These are phyloP conservation scores for Talaromyces proteolyticus DNA, from an alignment of 495 filamentous ascomycete genomes.

Conservation along the genomic window DNA sequence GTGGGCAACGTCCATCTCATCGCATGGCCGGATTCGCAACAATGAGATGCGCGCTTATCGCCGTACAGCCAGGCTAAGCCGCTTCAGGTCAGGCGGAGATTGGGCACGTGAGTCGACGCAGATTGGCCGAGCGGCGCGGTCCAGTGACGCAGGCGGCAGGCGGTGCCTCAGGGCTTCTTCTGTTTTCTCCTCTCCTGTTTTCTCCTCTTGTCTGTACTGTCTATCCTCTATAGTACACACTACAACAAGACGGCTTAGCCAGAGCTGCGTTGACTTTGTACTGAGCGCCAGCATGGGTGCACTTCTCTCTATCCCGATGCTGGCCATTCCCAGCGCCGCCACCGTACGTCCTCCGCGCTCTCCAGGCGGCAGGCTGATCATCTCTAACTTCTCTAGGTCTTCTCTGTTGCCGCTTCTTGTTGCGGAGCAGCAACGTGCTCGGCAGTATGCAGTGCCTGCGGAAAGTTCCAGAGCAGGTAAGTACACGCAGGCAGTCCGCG, in stretches of 20 bases:
- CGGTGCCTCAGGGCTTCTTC: not conserved
- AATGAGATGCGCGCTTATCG: not conserved
- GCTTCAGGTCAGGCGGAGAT: not conserved
- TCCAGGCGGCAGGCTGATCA: not conserved
- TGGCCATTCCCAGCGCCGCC: slow-evolving; percentile 80
- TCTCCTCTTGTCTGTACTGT: too few relatives aligned
- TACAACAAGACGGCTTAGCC: not conserved
- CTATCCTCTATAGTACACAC: too few relatives aligned
- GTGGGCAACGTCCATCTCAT: too few relatives aligned
- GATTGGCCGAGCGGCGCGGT: not conserved
- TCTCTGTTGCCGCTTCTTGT: slow-evolving; percentile 75
- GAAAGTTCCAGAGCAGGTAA: slow-evolving; percentile 94
- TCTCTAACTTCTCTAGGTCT: slow-evolving; percentile 48
- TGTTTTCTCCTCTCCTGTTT: not conserved
- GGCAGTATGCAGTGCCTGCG: slow-evolving; percentile 88
- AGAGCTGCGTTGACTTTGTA: too few relatives aligned
- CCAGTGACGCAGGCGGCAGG: not conserved
- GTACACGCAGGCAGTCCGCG: slow-evolving; percentile 3
- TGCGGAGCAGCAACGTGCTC: slow-evolving; percentile 95
- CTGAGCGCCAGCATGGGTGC: slow-evolving; percentile 81
- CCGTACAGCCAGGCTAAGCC: not conserved
- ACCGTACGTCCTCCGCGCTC: slow-evolving; percentile 54
- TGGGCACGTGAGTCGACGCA: not conserved
- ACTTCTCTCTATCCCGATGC: slow-evolving; percentile 78
- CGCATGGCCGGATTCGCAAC: too few relatives aligned